These are phyloP conservation scores for Periconia sp. DNA, from an alignment of 2,329 filamentous ascomycete genomes.

Conservation along the genomic window DNA sequence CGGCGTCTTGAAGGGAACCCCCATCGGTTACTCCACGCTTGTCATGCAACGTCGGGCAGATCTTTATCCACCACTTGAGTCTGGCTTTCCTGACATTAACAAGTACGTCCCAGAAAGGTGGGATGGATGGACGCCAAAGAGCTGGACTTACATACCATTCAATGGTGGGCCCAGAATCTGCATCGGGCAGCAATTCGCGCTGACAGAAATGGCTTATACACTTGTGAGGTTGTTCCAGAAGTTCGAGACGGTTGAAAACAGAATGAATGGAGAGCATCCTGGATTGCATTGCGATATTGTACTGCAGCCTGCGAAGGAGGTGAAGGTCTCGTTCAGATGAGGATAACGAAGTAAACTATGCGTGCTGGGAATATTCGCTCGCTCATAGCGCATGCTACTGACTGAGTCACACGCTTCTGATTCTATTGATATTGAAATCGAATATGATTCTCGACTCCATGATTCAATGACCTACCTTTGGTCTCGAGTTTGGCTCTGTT, in stretches of 20 bases:
- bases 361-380: no score
- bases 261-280: constrained; percentile 43
- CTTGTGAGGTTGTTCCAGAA: constrained; percentile 54
- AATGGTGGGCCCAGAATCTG: constrained; percentile 58
- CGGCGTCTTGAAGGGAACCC: constrained; percentile 51
- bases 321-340: constrained; percentile 47
- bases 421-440: no score
- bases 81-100: constrained; percentile 49
- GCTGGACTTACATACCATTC: constrained; percentile 57
- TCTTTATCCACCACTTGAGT: constrained; percentile 51
- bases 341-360: background rate
- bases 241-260: constrained; percentile 50
- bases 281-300: constrained; percentile 56
- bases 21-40: constrained; percentile 55
- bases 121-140: constrained; percentile 56
- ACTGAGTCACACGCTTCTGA: no score
- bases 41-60: constrained; percentile 58
- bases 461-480: no score
- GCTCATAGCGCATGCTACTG: no score
- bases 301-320: constrained; percentile 50
- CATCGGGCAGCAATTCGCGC: constrained; percentile 58
- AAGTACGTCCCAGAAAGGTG: constrained; percentile 58
- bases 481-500: no score
- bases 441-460: no score
- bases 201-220: constrained; percentile 59